Evolutionary conservation across 805 yeast species (phyloP).

Genomic region (Spathaspora boniae): DNA sequence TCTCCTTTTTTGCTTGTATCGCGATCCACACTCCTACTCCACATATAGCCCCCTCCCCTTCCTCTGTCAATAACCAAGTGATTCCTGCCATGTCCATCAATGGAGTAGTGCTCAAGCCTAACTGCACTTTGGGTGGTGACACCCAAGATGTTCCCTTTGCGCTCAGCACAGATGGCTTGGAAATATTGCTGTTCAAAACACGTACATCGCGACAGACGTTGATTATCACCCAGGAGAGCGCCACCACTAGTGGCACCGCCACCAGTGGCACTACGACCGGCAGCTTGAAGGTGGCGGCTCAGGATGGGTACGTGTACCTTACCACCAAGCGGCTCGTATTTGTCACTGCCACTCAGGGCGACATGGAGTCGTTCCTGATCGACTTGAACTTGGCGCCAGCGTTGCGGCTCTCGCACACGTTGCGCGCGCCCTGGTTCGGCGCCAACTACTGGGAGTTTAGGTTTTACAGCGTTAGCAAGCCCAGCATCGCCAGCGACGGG

Average conservation of each 20-base stretch:
- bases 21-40: neutral
- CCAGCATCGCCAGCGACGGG: slow-evolving; percentile 38
- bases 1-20: neutral
- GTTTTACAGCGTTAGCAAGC: slow-evolving; percentile 31
- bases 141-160: slow-evolving; percentile 15
- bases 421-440: slow-evolving; percentile 54
- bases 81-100: slow-evolving; percentile 32
- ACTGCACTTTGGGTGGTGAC: slow-evolving; percentile 8
- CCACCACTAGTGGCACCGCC: no score
- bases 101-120: slow-evolving; percentile 16
- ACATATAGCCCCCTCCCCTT: neutral
- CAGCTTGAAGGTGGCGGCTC: slow-evolving; percentile 25
- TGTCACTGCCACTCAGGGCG: slow-evolving; percentile 38
- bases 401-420: slow-evolving; percentile 34
- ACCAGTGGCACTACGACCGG: no score
- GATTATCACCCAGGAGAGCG: slow-evolving; percentile 13
- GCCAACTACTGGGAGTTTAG: slow-evolving; percentile 46
- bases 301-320: slow-evolving; percentile 39
- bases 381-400: slow-evolving; percentile 23
- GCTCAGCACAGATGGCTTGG: slow-evolving; percentile 16
- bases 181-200: slow-evolving; percentile 12
- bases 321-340: slow-evolving; percentile 41
- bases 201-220: slow-evolving; percentile 27
- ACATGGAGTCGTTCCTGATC: slow-evolving; percentile 39
- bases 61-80: neutral